Percentiles rank a stretch among this genome's conserved stretches.
Conservation (phyloP, 345 rosid genomes). For the Psidium friedrichsthalianum region DNA sequence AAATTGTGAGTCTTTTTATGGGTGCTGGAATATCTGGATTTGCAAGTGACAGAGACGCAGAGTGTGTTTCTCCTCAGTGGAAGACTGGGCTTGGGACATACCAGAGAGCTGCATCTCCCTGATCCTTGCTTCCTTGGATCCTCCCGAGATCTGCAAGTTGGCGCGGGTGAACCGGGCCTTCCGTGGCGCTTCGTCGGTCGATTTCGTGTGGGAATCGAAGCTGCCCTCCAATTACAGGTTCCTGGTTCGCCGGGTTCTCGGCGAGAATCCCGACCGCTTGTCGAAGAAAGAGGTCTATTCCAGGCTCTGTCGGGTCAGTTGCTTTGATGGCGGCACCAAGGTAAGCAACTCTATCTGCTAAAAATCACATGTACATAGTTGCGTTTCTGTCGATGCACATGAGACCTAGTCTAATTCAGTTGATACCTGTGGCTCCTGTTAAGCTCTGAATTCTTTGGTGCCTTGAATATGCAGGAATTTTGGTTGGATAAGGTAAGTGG, state of each 20-base stretch:
- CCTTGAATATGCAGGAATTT: slow-evolving; percentile 31
- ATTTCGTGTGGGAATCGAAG: slow-evolving; percentile 78
- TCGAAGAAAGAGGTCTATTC: slow-evolving; percentile 58
- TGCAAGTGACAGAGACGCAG: background rate
- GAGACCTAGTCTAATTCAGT: background rate
- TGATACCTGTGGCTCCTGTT: background rate
- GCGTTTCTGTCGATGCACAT: background rate
- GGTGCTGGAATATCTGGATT: slow-evolving; percentile 48
- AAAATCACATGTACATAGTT: background rate
- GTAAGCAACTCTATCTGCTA: slow-evolving; percentile 9
- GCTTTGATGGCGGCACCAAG: slow-evolving; percentile 61
- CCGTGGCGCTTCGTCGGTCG: slow-evolving; percentile 54
- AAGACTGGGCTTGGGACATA: slow-evolving; percentile 40
- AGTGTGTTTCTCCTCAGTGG: background rate
- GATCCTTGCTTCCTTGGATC: slow-evolving; percentile 56
- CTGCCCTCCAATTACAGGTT: slow-evolving; percentile 65
- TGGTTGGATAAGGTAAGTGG: slow-evolving; percentile 82
- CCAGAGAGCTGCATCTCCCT: slow-evolving; percentile 67
- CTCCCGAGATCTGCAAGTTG: slow-evolving; percentile 70
- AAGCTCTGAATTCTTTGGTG: background rate
- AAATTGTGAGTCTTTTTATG: slow-evolving; percentile 13
- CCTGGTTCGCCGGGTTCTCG: slow-evolving; percentile 37
- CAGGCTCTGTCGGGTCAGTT: slow-evolving; percentile 43
- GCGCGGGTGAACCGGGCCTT: slow-evolving; percentile 53
- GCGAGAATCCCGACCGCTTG: slow-evolving; percentile 10